Conservation (phyloP, 805 yeast genomes). For the Myxozyma neotropica region DNA sequence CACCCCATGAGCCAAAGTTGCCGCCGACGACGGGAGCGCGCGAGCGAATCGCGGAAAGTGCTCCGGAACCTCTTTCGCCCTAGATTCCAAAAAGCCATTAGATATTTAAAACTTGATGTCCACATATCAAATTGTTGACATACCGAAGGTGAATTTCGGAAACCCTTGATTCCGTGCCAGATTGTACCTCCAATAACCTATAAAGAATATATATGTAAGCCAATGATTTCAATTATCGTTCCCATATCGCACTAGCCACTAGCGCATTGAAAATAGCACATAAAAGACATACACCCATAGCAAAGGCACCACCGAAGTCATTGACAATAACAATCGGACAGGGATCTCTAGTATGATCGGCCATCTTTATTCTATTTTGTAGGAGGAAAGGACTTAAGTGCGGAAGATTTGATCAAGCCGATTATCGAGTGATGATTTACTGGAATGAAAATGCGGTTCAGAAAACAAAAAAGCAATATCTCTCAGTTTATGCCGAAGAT, state of each 20-base stretch:
- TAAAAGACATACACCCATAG: slow-evolving; percentile 77
- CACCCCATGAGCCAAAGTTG: slow-evolving; percentile 99
- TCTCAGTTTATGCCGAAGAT: no score
- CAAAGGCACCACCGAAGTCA: slow-evolving; percentile 98
- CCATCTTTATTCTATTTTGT: slow-evolving; percentile 41
- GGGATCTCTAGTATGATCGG: slow-evolving; percentile 98
- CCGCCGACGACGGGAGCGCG: slow-evolving; percentile 99
- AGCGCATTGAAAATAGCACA: not conserved
- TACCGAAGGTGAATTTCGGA: slow-evolving; percentile 84
- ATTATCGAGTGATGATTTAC: no score
- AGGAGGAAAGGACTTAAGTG: not conserved
- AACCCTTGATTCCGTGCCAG: slow-evolving; percentile 99
- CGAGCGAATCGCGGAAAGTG: slow-evolving; percentile 85
- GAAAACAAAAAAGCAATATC: no score
- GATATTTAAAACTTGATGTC: no score
- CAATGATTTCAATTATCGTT: not conserved
- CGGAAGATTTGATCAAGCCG: no score
- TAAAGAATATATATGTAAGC: not conserved
- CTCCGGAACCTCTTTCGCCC: slow-evolving; percentile 92
- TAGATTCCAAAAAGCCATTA: slow-evolving; percentile 38
- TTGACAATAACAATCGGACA: slow-evolving; percentile 95
- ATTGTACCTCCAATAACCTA: slow-evolving; percentile 88
- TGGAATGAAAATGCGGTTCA: no score
- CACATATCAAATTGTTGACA: not conserved
- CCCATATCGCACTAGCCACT: not conserved